Evolutionary conservation across 1,139 yeast species (phyloP).

Genomic region (Arxiozyma heterogenica): DNA sequence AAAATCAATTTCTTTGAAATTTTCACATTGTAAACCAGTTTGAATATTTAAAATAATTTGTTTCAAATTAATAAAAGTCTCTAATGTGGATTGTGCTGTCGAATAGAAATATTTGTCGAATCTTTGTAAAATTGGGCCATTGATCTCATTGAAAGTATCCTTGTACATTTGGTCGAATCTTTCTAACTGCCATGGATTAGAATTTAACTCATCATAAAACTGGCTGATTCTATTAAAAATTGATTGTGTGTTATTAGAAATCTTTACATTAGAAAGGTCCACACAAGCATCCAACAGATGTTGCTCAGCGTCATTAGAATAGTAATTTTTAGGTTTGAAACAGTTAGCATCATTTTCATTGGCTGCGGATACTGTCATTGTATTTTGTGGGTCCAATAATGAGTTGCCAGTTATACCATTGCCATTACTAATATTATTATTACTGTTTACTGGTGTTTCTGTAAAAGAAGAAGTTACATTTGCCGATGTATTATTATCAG

Average conservation of each 20-base stretch:
- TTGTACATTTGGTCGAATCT: conserved; percentile 10
- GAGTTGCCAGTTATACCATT: background rate
- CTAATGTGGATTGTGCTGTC: conserved; percentile 10
- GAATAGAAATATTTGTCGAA: conserved; percentile 11
- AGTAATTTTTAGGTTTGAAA: background rate
- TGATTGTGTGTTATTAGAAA: conserved; percentile 5
- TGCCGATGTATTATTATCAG: background rate
- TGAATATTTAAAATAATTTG: conserved; percentile 8
- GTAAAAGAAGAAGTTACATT: background rate
- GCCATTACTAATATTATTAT: background rate
- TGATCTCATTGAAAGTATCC: conserved; percentile 2
- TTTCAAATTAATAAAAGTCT: conserved; percentile 7
- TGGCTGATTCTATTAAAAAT: conserved; percentile 11
- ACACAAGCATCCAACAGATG: conserved; percentile 9
- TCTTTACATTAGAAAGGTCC: conserved; percentile 7
- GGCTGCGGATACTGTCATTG: background rate
- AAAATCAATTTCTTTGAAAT: conserved; percentile 9
- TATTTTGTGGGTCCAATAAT: background rate
- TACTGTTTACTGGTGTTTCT: too few species aligned
- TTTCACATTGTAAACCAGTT: conserved; percentile 2
- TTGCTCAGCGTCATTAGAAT: conserved; percentile 1
- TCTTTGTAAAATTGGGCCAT: conserved; percentile 2
- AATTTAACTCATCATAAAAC: conserved; percentile 9
- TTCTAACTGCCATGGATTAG: conserved; percentile 14
- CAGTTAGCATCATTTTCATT: background rate